phyloP scores from a whole-genome alignment of 1,284 basidiomycete genomes.

The Cutaneotrichosporon cutaneum region DNA sequence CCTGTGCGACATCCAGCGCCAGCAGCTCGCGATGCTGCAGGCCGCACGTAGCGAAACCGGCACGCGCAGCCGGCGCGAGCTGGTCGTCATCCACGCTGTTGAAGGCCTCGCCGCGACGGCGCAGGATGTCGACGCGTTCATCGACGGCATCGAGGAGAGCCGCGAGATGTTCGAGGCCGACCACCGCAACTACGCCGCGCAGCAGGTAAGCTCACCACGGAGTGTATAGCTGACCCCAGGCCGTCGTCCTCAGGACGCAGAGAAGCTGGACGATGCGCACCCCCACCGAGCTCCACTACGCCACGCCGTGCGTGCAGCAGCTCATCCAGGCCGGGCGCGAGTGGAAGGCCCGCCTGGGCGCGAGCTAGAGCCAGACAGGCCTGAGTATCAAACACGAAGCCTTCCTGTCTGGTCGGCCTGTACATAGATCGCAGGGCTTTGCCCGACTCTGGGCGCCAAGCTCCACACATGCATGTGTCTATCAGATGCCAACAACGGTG shows the following conservation, averaged over 20 bases:
- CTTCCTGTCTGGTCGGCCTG: not conserved
- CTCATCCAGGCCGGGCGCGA: conserved; percentile 39
- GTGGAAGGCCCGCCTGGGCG: conserved; percentile 15
- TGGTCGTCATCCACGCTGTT: conserved; percentile 66
- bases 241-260: conserved; percentile 87
- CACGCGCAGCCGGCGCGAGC: conserved; percentile 69
- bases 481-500: conserved; percentile 1
- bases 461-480: conserved; percentile 5
- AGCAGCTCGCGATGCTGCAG: conserved; percentile 8
- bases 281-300: conserved; percentile 81
- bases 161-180: conserved; percentile 85
- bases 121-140: conserved; percentile 76
- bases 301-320: conserved; percentile 58
- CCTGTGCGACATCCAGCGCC: conserved; percentile 66
- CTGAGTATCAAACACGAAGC: not conserved
- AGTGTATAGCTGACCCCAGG: conserved; percentile 55
- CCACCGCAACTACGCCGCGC: conserved; percentile 86
- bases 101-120: conserved; percentile 76
- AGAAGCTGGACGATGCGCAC: conserved; percentile 86
- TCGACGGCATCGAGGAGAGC: conserved; percentile 83
- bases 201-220: conserved; percentile 64
- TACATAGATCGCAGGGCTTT: not conserved
- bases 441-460: not conserved
- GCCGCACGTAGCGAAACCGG: conserved; percentile 22
- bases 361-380: not conserved